Evolutionary conservation across 805 yeast species (phyloP), one percentile per base, ranked within the genome.

Genomic region (Ogataea parapolymorpha): DNA sequence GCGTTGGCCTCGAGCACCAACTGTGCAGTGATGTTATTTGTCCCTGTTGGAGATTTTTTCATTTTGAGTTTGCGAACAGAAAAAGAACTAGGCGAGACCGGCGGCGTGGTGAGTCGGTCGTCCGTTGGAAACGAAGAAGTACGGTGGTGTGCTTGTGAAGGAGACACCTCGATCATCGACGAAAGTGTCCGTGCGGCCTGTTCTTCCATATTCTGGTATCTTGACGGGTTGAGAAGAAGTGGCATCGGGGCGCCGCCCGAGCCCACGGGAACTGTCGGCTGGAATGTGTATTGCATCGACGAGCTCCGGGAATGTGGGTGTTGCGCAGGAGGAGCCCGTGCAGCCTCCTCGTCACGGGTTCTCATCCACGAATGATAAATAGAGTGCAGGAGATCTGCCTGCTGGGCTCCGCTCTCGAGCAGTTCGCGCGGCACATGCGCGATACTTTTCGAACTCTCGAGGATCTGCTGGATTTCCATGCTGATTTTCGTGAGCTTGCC

Each of bases 161-260:
- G 32, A 13, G 37, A 33, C 11, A 26, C 16, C 8, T 46, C 57
- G 27, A 54, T 50, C 56, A 58, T 49, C 18, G 59, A 50, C 11
- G 55, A 52, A n/a, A 58, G 46, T 1, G 61, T 54, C 31, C 52
- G 47, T 3, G 58, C 58, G 2, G 59, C 62, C 45, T 58, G 61
- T 22, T 56, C 59, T 37, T 58, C 62, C 39, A 56, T 44, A 29
- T 46, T 50, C 15, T 45, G 51, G 28, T 39, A 44, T 24, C 37
- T 30, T 6, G 40, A 15, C 22, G 32, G 41, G 15, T 28, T 36
- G 6, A 32, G 14, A n/a, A 38, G 13, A 11, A 38, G 27, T 22
- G 39, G 39, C 31, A 37, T 13, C 8, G 45, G 35, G 13, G 41
- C 27, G 12, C 14, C 33, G 3, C 34, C 36, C 5, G 43, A n/a